A percentile compares a stretch with the other conserved stretches of the same genome.
These are phyloP conservation scores for Lolium rigidum DNA, from an alignment of 176 grass and related monocot genomes.

Conservation along the genomic window DNA sequence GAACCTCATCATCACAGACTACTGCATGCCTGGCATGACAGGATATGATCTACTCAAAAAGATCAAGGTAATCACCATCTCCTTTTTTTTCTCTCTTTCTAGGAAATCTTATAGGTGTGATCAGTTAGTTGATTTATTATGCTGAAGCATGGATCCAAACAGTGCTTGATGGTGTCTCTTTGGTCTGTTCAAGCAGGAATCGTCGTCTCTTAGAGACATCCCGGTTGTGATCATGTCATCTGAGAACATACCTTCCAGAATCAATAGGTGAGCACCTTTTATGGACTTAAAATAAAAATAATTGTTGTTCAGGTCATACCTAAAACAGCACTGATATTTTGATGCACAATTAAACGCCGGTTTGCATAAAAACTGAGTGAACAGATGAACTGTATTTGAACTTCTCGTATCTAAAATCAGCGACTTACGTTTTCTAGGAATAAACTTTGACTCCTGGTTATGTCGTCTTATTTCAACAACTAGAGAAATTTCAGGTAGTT, in stretches of 20 bases:
- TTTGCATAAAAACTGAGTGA: background rate
- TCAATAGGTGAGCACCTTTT: slow-evolving; percentile 72
- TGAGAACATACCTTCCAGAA: slow-evolving; percentile 94
- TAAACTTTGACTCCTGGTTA: background rate
- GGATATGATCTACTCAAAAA: slow-evolving; percentile 95
- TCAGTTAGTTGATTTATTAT: slow-evolving; percentile 23
- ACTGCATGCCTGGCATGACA: slow-evolving; percentile 97
- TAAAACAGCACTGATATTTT: background rate
- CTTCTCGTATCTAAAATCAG: background rate
- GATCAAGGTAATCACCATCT: slow-evolving; percentile 65
- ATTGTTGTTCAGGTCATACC: background rate
- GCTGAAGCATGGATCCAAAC: slow-evolving; percentile 2
- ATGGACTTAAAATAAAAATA: background rate
- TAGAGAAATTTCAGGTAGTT: background rate
- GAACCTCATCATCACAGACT: slow-evolving; percentile 96
- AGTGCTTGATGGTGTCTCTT: slow-evolving; percentile 19
- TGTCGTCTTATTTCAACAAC: background rate
- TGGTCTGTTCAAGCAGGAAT: slow-evolving; percentile 63
- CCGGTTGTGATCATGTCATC: slow-evolving; percentile 99
- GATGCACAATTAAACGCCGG: background rate
- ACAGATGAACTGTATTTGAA: background rate
- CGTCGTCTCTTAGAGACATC: slow-evolving; percentile 77
- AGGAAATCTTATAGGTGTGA: background rate
- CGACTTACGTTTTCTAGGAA: background rate
- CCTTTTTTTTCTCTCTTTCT: background rate